Conservation (phyloP, 2,329 filamentous ascomycete species). For the Xenoacremonium recifei region DNA sequence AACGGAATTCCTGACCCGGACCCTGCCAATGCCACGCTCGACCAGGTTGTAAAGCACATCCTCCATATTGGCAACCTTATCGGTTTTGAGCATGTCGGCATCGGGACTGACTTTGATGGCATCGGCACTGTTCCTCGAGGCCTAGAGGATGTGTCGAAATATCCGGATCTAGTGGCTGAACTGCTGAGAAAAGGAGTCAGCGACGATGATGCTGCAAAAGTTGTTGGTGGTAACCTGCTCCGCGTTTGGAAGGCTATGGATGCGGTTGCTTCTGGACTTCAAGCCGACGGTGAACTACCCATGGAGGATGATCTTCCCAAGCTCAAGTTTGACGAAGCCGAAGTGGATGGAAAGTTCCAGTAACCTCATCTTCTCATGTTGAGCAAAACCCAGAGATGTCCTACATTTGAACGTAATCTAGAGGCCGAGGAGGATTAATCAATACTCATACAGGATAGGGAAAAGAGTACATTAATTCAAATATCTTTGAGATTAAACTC, state of each 20-base stretch:
- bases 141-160: constrained; percentile 82
- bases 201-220: constrained; percentile 69
- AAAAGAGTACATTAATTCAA: too few species aligned
- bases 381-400: too few species aligned
- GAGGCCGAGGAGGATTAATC: constrained; percentile 5
- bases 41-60: constrained; percentile 78
- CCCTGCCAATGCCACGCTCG: constrained; percentile 68
- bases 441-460: too few species aligned
- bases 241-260: constrained; percentile 84
- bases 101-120: constrained; percentile 89
- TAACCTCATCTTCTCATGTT: too few species aligned
- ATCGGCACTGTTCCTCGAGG: constrained; percentile 67
- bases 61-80: constrained; percentile 78
- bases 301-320: constrained; percentile 49
- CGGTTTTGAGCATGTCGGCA: constrained; percentile 82
- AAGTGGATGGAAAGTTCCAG: constrained; percentile 1
- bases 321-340: constrained; percentile 12
- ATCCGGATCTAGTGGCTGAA: constrained; percentile 74
- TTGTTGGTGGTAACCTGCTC: constrained; percentile 78
- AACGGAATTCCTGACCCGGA: constrained; percentile 68
- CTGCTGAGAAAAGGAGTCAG: constrained; percentile 71
- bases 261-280: constrained; percentile 64
- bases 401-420: too few species aligned
- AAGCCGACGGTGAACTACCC: constrained; percentile 51
- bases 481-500: too few species aligned